Evolutionary conservation across 1,284 basidiomycete genomes (phyloP).

Genomic region (Rhodotorula sp.): DNA sequence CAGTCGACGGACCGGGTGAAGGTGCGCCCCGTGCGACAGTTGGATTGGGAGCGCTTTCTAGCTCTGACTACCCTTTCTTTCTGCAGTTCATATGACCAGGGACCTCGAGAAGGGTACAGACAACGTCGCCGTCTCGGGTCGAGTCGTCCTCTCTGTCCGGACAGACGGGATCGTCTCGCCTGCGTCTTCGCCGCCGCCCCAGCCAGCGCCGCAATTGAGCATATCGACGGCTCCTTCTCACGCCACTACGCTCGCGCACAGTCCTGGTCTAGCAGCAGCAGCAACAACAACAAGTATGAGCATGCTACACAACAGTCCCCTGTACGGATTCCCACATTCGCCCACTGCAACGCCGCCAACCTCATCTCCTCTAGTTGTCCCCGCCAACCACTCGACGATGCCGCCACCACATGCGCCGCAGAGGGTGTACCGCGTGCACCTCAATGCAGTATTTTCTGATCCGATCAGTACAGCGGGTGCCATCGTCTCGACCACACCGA

Average conservation of each 20-base stretch:
- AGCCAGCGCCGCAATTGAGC: neutral
- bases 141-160: constrained; percentile 72
- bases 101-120: constrained; percentile 83
- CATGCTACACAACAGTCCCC: neutral
- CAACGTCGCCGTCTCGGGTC: constrained; percentile 79
- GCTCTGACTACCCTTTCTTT: rapidly evolving
- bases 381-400: too few species aligned
- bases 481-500: neutral
- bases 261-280: neutral
- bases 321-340: neutral
- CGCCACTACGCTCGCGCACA: neutral
- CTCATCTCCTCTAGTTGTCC: neutral
- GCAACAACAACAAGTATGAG: neutral
- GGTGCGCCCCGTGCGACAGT: too few species aligned
- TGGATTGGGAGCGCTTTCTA: too few species aligned
- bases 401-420: too few species aligned
- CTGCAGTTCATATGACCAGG: constrained; percentile 56
- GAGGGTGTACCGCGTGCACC: too few species aligned
- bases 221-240: neutral
- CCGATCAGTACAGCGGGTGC: constrained; percentile 16
- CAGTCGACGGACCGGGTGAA: constrained; percentile 78
- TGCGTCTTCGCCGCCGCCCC: neutral
- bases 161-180: constrained; percentile 57
- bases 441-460: constrained; percentile 9
- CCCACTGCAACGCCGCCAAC: neutral